Evolutionary conservation across 768 basidiomycete genomes (phyloP).

Genomic region (Suillus subluteus): DNA sequence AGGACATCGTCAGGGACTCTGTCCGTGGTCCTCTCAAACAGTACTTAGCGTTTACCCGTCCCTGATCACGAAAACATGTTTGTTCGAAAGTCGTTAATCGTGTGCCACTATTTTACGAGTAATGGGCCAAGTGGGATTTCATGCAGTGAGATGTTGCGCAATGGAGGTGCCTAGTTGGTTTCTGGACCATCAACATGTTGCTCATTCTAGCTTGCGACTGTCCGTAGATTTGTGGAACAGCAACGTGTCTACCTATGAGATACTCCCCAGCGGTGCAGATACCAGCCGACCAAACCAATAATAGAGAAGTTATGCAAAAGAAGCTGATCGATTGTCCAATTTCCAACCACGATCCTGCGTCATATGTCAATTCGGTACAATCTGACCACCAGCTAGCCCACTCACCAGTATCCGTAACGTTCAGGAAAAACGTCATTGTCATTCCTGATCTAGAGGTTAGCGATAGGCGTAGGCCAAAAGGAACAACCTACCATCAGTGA

Average conservation of each 20-base stretch:
- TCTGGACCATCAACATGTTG: not conserved
- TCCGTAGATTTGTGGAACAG: conserved; percentile 21
- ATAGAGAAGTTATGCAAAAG: conserved; percentile 80
- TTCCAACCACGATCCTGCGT: conserved; percentile 80
- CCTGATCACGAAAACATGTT: not conserved
- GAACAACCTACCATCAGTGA: conserved; percentile 61
- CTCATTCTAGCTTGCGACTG: conserved; percentile 25
- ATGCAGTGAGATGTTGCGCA: not conserved
- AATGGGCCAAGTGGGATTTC: not conserved
- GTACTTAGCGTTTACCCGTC: not conserved
- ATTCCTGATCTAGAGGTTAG: conserved; percentile 52
- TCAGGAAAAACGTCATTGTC: conserved; percentile 84
- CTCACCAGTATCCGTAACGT: conserved; percentile 77
- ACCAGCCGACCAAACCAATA: conserved; percentile 79
- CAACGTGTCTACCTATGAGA: conserved; percentile 53
- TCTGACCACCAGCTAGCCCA: not conserved
- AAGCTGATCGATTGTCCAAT: conserved; percentile 89
- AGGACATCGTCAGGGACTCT: not conserved
- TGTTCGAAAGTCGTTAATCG: not conserved
- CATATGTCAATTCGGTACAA: conserved; percentile 14
- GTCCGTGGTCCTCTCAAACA: not conserved
- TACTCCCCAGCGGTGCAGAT: conserved; percentile 75
- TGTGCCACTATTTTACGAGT: not conserved
- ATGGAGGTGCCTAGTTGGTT: not conserved
- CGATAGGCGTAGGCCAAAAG: conserved; percentile 19